Evolutionary conservation across 768 basidiomycete genomes (phyloP).

Genomic region (Rhizopogon vinicolor): DNA sequence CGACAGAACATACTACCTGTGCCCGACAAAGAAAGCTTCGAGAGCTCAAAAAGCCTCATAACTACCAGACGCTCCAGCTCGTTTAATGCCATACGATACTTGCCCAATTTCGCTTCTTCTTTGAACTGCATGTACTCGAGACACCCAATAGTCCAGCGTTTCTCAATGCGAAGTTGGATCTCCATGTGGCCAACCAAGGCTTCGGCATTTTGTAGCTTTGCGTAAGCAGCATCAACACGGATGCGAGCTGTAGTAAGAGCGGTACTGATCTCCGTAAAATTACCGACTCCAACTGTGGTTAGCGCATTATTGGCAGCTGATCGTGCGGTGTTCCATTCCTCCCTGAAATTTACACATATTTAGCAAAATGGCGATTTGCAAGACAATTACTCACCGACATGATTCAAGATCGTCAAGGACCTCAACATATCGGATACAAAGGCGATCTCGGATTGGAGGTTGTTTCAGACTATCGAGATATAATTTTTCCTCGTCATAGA

Average conservation of each 20-base stretch:
- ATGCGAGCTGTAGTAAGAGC: too few relatives aligned
- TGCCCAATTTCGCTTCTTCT: not conserved
- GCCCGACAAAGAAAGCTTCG: constrained; percentile 14
- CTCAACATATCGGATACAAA: too few relatives aligned
- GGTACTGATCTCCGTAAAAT: not conserved
- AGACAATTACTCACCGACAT: too few relatives aligned
- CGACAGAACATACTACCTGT: too few relatives aligned
- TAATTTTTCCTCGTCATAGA: too few relatives aligned
- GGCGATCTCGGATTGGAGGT: too few relatives aligned
- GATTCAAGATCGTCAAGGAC: too few relatives aligned
- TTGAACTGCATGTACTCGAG: not conserved
- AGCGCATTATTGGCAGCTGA: not conserved
- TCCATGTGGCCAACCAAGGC: not conserved
- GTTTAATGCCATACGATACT: constrained; percentile 11
- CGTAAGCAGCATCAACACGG: not conserved
- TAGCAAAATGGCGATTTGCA: too few relatives aligned
- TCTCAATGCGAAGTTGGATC: not conserved
- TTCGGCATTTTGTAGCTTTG: constrained; percentile 1
- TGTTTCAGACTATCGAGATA: too few relatives aligned
- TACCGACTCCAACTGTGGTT: not conserved
- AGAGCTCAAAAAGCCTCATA: constrained; percentile 24
- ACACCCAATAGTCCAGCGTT: not conserved
- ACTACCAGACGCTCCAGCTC: constrained; percentile 26
- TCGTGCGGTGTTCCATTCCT: too few relatives aligned
- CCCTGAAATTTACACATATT: too few relatives aligned